phyloP scores from a whole-genome alignment of 78 protist genomes.

The Acrasis kona region DNA sequence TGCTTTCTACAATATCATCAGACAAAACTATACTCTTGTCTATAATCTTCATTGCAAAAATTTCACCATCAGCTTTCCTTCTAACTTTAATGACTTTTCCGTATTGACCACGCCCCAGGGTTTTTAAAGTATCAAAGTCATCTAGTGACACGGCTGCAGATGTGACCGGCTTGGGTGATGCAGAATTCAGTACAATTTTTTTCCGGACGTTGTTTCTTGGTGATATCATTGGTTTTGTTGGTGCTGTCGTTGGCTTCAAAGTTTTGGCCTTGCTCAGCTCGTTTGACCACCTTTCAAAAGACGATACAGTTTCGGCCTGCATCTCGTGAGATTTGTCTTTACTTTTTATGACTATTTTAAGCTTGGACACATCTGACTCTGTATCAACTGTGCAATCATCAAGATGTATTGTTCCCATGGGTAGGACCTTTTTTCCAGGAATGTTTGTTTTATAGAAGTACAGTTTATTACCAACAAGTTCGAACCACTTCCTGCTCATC shows the following conservation, averaged over 20 bases:
- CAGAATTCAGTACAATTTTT: no score
- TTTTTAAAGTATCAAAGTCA: constrained; percentile 42
- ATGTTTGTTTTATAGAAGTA: constrained; percentile 13
- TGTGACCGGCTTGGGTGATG: no score
- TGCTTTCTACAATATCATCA: constrained; percentile 61
- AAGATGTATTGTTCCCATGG: constrained; percentile 3
- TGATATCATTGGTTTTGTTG: not conserved
- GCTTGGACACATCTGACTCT: not conserved
- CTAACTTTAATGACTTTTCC: constrained; percentile 74
- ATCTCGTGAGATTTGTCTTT: not conserved
- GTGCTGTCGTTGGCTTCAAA: not conserved
- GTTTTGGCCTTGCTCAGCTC: not conserved
- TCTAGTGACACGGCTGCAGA: constrained; percentile 3
- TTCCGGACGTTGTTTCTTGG: not conserved
- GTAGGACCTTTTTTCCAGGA: not conserved
- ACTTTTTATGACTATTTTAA: not conserved
- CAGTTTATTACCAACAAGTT: not conserved
- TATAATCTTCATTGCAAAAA: constrained; percentile 78
- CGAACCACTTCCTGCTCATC: constrained; percentile 7
- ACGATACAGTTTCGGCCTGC: not conserved
- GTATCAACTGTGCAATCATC: not conserved
- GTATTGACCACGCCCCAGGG: constrained; percentile 62
- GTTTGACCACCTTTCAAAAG: not conserved
- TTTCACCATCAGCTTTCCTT: constrained; percentile 49
- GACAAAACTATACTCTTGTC: constrained; percentile 47